Evolutionary conservation across 1,139 yeast species (phyloP).

Genomic region (Pichia sp.): DNA sequence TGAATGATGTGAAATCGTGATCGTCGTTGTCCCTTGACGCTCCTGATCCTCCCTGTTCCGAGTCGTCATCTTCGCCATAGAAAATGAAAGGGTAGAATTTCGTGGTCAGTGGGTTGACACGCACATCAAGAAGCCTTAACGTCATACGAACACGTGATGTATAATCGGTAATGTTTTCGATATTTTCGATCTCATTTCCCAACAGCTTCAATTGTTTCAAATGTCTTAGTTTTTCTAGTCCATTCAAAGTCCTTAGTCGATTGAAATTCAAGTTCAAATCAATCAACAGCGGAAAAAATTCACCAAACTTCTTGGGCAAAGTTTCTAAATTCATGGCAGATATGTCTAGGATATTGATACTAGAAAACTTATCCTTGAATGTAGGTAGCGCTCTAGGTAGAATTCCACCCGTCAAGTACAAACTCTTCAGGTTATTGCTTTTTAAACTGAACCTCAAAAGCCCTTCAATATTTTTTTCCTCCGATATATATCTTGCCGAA

Average conservation of each 20-base stretch:
- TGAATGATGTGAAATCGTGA: conserved; percentile 23
- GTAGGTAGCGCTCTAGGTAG: conserved; percentile 10
- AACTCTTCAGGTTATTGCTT: conserved; percentile 15
- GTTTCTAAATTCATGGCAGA: conserved; percentile 42
- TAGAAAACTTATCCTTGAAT: conserved; percentile 34
- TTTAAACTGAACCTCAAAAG: conserved; percentile 16
- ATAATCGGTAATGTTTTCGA: conserved; percentile 36
- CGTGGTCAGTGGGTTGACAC: conserved; percentile 48
- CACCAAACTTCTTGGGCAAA: conserved; percentile 38
- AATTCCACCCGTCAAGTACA: conserved; percentile 27
- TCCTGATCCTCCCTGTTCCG: conserved; percentile 3
- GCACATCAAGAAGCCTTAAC: conserved; percentile 42
- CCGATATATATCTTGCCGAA: conserved; percentile 40
- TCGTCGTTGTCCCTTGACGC: not conserved
- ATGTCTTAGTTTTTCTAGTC: conserved; percentile 31
- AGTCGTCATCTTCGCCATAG: conserved; percentile 32
- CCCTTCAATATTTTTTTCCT: conserved; percentile 12
- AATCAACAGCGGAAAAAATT: conserved; percentile 43
- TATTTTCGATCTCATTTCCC: conserved; percentile 41
- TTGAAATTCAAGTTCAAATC: conserved; percentile 52
- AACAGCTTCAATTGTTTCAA: conserved; percentile 42
- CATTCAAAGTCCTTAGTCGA: conserved; percentile 31
- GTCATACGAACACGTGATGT: conserved; percentile 33
- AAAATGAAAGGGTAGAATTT: conserved; percentile 52
- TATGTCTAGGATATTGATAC: conserved; percentile 39